Percentiles rank a stretch among this genome's conserved stretches.
These are phyloP conservation scores for Melastoma malabathricum DNA, from an alignment of 345 rosid genomes.

Conservation along the genomic window DNA sequence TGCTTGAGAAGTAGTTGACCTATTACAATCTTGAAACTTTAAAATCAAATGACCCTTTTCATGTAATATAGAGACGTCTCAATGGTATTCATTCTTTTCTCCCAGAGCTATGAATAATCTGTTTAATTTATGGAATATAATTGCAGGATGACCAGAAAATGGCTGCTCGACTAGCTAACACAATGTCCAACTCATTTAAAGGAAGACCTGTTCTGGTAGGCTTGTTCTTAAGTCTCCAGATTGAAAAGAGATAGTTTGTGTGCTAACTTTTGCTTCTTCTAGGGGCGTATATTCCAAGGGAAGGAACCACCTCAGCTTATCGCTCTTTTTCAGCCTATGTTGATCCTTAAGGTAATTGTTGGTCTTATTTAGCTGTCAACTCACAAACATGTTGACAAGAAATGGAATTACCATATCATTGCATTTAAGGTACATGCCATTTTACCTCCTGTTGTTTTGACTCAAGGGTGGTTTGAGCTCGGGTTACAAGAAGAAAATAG, in stretches of 20 bases:
- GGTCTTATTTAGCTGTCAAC: neutral
- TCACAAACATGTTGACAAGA: neutral
- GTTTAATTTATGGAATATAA: neutral
- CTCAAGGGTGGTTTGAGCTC: constrained; percentile 88
- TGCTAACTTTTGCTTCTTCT: constrained; percentile 15
- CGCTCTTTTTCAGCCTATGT: constrained; percentile 87
- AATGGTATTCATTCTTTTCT: neutral
- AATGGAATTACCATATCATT: neutral
- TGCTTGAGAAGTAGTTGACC: too few relatives aligned
- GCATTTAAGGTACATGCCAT: neutral
- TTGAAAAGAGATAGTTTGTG: too few relatives aligned
- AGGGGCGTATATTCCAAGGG: constrained; percentile 84
- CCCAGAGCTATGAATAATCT: neutral
- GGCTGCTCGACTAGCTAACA: constrained; percentile 61
- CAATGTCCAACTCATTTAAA: constrained; percentile 70
- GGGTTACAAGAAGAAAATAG: constrained; percentile 59
- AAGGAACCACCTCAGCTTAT: constrained; percentile 93
- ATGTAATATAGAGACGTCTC: neutral
- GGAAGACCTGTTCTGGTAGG: constrained; percentile 63
- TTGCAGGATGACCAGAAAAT: constrained; percentile 74
- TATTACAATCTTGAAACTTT: too few relatives aligned
- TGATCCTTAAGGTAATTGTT: constrained; percentile 67
- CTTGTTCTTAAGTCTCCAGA: constrained; percentile 8
- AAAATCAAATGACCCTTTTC: neutral
- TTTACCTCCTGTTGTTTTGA: constrained; percentile 3